These are phyloP conservation scores for Boletellus sp. DNA, from an alignment of 768 basidiomycete species.

Conservation along the genomic window DNA sequence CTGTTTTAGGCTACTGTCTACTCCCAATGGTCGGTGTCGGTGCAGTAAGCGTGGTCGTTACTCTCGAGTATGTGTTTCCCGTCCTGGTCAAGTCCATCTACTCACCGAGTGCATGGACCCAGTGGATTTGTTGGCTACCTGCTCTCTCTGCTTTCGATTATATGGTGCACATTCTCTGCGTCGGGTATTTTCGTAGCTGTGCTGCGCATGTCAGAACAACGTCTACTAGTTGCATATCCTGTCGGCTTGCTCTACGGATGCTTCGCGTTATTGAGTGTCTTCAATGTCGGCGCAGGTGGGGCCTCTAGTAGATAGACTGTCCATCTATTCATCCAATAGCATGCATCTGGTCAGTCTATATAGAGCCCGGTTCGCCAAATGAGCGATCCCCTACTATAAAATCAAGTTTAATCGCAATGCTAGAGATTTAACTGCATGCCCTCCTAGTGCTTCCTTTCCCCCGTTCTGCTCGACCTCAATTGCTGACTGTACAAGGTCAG, in stretches of 20 bases:
- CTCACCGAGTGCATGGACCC: conserved; percentile 3
- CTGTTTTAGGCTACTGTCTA: conserved; percentile 94
- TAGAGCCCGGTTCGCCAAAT: too few species aligned
- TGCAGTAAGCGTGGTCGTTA: conserved; percentile 79
- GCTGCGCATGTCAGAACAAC: conserved; percentile 91
- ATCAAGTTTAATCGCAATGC: not conserved
- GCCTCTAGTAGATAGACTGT: conserved; percentile 29
- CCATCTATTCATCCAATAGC: conserved; percentile 10
- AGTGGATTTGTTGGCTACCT: conserved; percentile 86
- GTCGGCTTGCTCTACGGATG: conserved; percentile 92
- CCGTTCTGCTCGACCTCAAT: conserved; percentile 36
- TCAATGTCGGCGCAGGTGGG: conserved; percentile 52
- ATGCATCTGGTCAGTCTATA: not conserved
- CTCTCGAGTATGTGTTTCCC: conserved; percentile 70
- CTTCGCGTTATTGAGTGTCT: conserved; percentile 90
- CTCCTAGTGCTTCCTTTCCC: conserved; percentile 13
- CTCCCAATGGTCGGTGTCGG: conserved; percentile 96
- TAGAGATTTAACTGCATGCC: not conserved
- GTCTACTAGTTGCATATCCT: conserved; percentile 94
- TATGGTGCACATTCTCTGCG: conserved; percentile 97
- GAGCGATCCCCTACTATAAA: not conserved
- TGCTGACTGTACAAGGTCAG: conserved; percentile 76
- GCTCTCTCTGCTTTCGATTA: conserved; percentile 73
- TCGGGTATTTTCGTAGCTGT: conserved; percentile 95
- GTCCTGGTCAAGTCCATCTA: not conserved